Percentiles rank a stretch among this genome's conserved stretches.
These are phyloP conservation scores for Pichia sp. DNA, from an alignment of 1,139 yeast genomes.

Conservation along the genomic window DNA sequence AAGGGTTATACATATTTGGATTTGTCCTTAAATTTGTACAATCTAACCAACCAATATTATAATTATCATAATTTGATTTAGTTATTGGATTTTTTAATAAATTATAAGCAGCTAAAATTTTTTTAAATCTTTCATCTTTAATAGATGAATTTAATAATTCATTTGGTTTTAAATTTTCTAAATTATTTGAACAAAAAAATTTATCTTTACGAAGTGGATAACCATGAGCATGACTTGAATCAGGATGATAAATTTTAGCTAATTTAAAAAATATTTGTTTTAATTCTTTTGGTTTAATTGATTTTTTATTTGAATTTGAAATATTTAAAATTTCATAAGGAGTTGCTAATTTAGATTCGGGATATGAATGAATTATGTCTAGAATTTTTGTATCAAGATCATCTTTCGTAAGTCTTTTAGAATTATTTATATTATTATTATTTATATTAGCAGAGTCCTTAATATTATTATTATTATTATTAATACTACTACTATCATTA, in stretches of 20 bases:
- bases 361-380: slow-evolving; percentile 44
- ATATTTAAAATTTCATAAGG: slow-evolving; percentile 72
- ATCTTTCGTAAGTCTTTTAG: too few relatives aligned
- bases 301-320: slow-evolving; percentile 32
- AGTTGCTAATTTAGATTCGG: slow-evolving; percentile 40
- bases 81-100: slow-evolving; percentile 53
- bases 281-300: slow-evolving; percentile 27
- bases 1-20: slow-evolving; percentile 19
- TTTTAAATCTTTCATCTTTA: slow-evolving; percentile 60
- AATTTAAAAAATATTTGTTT: slow-evolving; percentile 54
- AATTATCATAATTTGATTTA: slow-evolving; percentile 38
- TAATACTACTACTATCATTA: too few relatives aligned
- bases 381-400: slow-evolving; percentile 21
- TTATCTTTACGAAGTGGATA: slow-evolving; percentile 10
- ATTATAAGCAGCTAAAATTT: slow-evolving; percentile 67
- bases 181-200: too few relatives aligned
- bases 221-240: slow-evolving; percentile 34
- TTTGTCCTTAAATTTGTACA: slow-evolving; percentile 19
- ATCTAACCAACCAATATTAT: slow-evolving; percentile 38
- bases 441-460: too few relatives aligned
- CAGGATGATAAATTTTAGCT: slow-evolving; percentile 88
- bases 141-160: slow-evolving; percentile 33
- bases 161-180: slow-evolving; percentile 7
- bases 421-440: too few relatives aligned
- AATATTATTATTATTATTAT: too few relatives aligned